phyloP scores from a whole-genome alignment of 441 rosid genomes.

The Isatis lusitanica region DNA sequence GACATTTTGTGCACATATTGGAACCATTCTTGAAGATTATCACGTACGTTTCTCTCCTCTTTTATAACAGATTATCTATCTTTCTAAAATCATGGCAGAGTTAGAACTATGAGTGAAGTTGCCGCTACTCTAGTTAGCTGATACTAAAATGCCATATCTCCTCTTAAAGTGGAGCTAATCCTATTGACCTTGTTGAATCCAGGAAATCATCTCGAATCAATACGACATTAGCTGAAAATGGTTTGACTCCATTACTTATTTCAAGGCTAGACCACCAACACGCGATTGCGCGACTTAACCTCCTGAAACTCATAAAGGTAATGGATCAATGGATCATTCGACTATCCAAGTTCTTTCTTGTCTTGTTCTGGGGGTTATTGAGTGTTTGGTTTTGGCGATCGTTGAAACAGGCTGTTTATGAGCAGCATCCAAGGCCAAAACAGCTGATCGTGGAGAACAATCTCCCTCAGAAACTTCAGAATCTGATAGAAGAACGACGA shows the following conservation, averaged over 20 bases:
- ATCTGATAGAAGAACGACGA: constrained; percentile 91
- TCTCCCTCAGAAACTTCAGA: constrained; percentile 81
- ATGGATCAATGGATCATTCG: constrained; percentile 2
- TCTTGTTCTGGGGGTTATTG: constrained; percentile 7
- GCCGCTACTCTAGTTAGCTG: background rate
- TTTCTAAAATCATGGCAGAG: background rate
- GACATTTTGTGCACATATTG: constrained; percentile 91
- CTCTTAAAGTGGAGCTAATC: constrained; percentile 12
- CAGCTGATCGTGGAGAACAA: constrained; percentile 96
- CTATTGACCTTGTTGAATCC: constrained; percentile 36
- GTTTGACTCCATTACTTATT: constrained; percentile 90
- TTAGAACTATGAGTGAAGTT: background rate
- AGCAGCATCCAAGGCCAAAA: constrained; percentile 97
- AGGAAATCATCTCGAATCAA: constrained; percentile 94
- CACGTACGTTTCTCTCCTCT: constrained; percentile 44
- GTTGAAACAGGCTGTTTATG: constrained; percentile 80
- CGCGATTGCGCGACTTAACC: constrained; percentile 95
- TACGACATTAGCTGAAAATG: constrained; percentile 88
- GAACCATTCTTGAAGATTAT: constrained; percentile 97
- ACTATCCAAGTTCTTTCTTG: background rate
- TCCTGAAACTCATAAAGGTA: constrained; percentile 93
- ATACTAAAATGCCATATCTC: background rate
- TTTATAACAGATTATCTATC: background rate
- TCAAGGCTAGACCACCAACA: constrained; percentile 92
- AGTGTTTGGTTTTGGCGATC: constrained; percentile 2